phyloP scores from a whole-genome alignment of 2,329 filamentous ascomycete species.

The Exophiala spinifera region DNA sequence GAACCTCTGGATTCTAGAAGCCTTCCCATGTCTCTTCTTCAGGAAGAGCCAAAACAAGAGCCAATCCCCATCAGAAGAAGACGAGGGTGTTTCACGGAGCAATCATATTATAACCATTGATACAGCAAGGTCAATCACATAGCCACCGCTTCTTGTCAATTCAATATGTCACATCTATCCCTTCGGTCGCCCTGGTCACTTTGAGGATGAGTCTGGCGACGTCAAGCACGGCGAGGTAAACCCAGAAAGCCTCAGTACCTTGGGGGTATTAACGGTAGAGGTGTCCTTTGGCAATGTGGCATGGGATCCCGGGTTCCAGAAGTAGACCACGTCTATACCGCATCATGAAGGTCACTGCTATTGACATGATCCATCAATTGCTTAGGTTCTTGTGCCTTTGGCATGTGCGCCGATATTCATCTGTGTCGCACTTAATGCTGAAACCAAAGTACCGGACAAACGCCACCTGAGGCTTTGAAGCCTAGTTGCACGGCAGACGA shows the following conservation, averaged over 20 bases:
- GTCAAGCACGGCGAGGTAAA: slow-evolving; percentile 1
- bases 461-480: too few species aligned
- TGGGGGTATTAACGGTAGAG: not conserved
- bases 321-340: too few species aligned
- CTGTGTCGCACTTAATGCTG: not conserved
- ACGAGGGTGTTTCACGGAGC: too few species aligned
- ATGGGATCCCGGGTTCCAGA: too few species aligned
- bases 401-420: not conserved
- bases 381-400: not conserved
- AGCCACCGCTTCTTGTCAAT: too few species aligned
- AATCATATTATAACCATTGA: too few species aligned
- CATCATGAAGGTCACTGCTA: too few species aligned
- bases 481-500: not conserved
- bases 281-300: not conserved
- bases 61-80: too few species aligned
- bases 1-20: too few species aligned
- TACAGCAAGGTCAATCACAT: too few species aligned
- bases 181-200: not conserved
- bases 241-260: not conserved
- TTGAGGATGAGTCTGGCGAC: not conserved
- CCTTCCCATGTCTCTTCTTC: too few species aligned
- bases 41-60: too few species aligned
- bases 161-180: not conserved
- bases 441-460: not conserved
- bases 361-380: not conserved